Evolutionary conservation across 2,329 filamentous ascomycete genomes (phyloP).

Genomic region (Talaromyces sp.): DNA sequence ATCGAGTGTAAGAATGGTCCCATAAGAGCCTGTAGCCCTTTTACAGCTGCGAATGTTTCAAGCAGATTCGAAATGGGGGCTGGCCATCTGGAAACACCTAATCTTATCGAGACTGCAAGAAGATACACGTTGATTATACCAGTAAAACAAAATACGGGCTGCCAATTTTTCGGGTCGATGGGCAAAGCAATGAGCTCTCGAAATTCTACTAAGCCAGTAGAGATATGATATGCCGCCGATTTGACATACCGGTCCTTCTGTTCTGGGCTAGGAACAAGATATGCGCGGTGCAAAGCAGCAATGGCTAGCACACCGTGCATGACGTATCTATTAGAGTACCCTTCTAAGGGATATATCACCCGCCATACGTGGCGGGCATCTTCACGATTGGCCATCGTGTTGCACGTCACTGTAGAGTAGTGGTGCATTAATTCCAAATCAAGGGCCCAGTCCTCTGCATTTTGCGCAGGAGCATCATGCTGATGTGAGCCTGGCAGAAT

Average conservation of each 20-base stretch:
- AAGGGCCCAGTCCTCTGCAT: constrained; percentile 23
- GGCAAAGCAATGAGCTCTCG: constrained; percentile 22
- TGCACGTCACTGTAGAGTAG: constrained; percentile 41
- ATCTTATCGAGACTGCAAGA: constrained; percentile 12
- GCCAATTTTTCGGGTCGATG: constrained; percentile 21
- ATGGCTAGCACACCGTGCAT: constrained; percentile 37
- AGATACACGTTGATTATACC: constrained; percentile 21
- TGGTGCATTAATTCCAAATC: constrained; percentile 49
- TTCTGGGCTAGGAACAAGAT: constrained; percentile 10
- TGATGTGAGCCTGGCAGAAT: constrained; percentile 9
- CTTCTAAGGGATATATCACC: constrained; percentile 32
- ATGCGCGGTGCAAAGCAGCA: constrained; percentile 30
- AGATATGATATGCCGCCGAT: constrained; percentile 20
- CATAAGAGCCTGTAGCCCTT: constrained; percentile 23
- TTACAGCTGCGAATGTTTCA: constrained; percentile 21
- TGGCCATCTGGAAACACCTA: constrained; percentile 17
- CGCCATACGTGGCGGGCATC: constrained; percentile 34
- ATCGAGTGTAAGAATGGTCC: constrained; percentile 18
- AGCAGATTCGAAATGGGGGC: constrained; percentile 19
- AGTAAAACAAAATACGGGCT: constrained; percentile 24
- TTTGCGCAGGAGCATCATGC: neutral
- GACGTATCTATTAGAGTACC: constrained; percentile 34
- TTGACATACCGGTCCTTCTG: constrained; percentile 20
- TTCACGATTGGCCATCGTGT: constrained; percentile 18
- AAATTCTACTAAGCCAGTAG: constrained; percentile 20